These are phyloP conservation scores for Alternaria viburni DNA, from an alignment of 2,329 filamentous ascomycete genomes.

Conservation along the genomic window DNA sequence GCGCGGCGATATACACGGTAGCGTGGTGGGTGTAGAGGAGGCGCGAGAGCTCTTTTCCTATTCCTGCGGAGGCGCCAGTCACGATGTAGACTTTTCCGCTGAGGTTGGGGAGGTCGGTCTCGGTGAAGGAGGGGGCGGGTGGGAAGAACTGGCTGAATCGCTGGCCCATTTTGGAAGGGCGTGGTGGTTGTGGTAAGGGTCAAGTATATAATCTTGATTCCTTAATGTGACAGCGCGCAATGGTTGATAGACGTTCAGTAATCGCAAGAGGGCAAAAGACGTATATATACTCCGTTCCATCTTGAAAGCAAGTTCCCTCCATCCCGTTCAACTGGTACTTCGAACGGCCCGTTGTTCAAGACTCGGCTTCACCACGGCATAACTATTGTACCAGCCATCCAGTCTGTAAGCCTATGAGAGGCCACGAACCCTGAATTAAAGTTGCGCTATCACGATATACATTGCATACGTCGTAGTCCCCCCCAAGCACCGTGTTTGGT, in stretches of 20 bases:
- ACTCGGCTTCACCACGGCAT: not conserved
- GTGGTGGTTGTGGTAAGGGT: no score
- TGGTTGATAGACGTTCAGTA: no score
- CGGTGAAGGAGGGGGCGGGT: conserved; percentile 50
- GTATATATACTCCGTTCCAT: not conserved
- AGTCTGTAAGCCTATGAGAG: not conserved
- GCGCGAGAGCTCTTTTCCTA: conserved; percentile 58
- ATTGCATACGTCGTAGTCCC: not conserved
- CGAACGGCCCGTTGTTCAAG: not conserved
- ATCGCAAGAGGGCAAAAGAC: not conserved
- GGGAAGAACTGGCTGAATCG: conserved; percentile 28
- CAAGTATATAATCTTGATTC: no score
- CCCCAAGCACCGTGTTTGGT: not conserved
- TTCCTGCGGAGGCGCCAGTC: conserved; percentile 54
- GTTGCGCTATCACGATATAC: not conserved
- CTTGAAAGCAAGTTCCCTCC: not conserved
- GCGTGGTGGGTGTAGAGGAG: conserved; percentile 61
- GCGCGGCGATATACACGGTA: conserved; percentile 61
- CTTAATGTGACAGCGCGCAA: no score
- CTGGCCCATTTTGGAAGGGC: not conserved
- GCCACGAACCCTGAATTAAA: not conserved
- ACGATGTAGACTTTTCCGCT: conserved; percentile 54
- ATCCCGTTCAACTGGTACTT: not conserved
- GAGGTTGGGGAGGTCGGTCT: conserved; percentile 51
- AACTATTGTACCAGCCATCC: not conserved